phyloP scores from a whole-genome alignment of 805 yeast species.

The Ogataea dorogensis region DNA sequence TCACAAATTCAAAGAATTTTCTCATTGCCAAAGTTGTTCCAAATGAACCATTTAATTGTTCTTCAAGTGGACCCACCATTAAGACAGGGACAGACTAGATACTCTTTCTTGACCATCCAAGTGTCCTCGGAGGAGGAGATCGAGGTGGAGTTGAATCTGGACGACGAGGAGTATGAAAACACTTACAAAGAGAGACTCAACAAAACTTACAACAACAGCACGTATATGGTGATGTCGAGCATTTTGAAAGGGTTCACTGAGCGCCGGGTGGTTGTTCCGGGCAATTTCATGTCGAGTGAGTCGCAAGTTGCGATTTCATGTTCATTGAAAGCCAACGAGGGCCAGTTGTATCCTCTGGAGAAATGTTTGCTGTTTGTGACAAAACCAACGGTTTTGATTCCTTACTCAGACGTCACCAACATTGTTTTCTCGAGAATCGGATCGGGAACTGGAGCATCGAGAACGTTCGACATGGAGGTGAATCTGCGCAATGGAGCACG shows the following conservation, averaged over 20 bases:
- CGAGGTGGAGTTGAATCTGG: conserved; percentile 83
- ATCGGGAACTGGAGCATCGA: conserved; percentile 67
- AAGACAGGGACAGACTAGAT: conserved; percentile 97
- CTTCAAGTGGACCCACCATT: conserved; percentile 95
- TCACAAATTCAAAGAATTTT: conserved; percentile 87
- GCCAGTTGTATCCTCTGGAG: conserved; percentile 89
- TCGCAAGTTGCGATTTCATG: conserved; percentile 86
- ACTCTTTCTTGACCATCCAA: conserved; percentile 88
- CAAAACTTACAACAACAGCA: conserved; percentile 69
- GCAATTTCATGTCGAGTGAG: conserved; percentile 71
- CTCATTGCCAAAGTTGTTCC: conserved; percentile 92
- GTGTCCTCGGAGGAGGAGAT: conserved; percentile 87
- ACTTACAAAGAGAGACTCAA: conserved; percentile 74
- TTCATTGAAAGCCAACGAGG: conserved; percentile 93
- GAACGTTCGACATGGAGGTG: conserved; percentile 91
- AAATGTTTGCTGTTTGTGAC: conserved; percentile 88
- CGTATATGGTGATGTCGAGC: conserved; percentile 84
- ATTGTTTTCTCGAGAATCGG: conserved; percentile 90
- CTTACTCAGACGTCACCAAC: conserved; percentile 73
- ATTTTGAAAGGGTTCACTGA: conserved; percentile 89
- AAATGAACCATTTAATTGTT: conserved; percentile 80
- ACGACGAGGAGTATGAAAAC: conserved; percentile 74
- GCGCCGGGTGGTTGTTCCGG: conserved; percentile 80
- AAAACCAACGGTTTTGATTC: conserved; percentile 90
- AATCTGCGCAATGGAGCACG: conserved; percentile 61